phyloP scores from a whole-genome alignment of 2,329 filamentous ascomycete species.

The Scytalidium sp. region DNA sequence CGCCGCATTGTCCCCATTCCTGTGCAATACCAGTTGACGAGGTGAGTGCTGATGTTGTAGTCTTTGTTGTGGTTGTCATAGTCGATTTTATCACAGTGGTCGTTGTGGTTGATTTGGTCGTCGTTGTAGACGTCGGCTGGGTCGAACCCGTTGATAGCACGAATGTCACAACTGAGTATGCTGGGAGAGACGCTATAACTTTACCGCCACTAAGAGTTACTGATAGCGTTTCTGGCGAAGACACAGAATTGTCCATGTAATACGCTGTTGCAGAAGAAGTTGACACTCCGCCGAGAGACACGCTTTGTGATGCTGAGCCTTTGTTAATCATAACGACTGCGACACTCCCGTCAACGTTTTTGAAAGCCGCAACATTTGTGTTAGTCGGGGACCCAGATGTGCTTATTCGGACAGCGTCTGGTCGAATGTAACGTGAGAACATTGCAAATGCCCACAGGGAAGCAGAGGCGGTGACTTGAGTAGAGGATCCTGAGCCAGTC shows the following conservation, averaged over 20 bases:
- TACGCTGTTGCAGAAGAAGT: neutral
- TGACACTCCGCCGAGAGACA: neutral
- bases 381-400: neutral
- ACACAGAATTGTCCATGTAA: neutral
- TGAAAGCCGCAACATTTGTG: constrained; percentile 9
- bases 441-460: constrained; percentile 18
- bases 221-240: neutral
- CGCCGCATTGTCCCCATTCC: constrained; percentile 11
- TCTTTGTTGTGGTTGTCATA: neutral
- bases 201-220: neutral
- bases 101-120: neutral
- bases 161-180: neutral
- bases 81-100: neutral
- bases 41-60: too few relatives aligned
- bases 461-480: constrained; percentile 6
- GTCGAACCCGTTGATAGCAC: neutral
- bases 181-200: neutral
- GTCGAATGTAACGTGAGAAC: constrained; percentile 13
- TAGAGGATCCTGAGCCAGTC: constrained; percentile 29
- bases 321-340: constrained; percentile 16
- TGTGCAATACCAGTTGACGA: neutral
- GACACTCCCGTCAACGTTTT: constrained; percentile 16
- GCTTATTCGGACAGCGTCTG: constrained; percentile 13
- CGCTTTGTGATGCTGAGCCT: neutral
- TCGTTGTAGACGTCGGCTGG: neutral